phyloP scores from a whole-genome alignment of 352 stramenopile species.

The Phytophthora cryptogea region DNA sequence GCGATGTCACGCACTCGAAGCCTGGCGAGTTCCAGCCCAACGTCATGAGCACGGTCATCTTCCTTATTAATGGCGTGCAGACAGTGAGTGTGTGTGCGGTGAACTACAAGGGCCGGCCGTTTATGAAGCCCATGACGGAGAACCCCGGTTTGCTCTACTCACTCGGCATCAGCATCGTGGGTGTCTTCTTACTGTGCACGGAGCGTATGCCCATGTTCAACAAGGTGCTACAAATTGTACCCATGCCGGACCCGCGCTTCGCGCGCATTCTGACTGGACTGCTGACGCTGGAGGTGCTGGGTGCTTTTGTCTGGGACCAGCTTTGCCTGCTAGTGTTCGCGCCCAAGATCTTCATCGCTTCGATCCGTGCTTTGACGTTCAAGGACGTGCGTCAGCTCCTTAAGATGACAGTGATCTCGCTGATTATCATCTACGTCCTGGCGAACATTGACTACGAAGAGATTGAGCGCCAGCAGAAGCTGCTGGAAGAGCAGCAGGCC shows the following conservation, averaged over 20 bases:
- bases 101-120: slow-evolving; percentile 98
- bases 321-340: slow-evolving; percentile 85
- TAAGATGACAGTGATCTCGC: slow-evolving; percentile 85
- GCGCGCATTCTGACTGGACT: slow-evolving; percentile 80
- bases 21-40: slow-evolving; percentile 97
- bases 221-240: slow-evolving; percentile 92
- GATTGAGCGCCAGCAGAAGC: slow-evolving; percentile 86
- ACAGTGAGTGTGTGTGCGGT: slow-evolving; percentile 98
- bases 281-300: slow-evolving; percentile 83
- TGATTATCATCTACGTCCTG: slow-evolving; percentile 86
- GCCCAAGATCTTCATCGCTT: slow-evolving; percentile 87
- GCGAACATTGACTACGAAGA: slow-evolving; percentile 92
- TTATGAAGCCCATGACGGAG: slow-evolving; percentile 98
- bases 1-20: slow-evolving; percentile 72
- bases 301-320: slow-evolving; percentile 88
- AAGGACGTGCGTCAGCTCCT: slow-evolving; percentile 82
- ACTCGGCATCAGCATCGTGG: slow-evolving; percentile 83
- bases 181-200: slow-evolving; percentile 92
- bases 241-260: slow-evolving; percentile 89
- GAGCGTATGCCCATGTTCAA: slow-evolving; percentile 92
- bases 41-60: slow-evolving; percentile 98
- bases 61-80: slow-evolving; percentile 95
- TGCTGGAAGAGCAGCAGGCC: slow-evolving; percentile 62
- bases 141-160: slow-evolving; percentile 96
- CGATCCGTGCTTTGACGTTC: slow-evolving; percentile 69